Base-by-base conservation (phyloP, 805 yeast genomes). In the Tetrapisispora fleetii region DNA sequence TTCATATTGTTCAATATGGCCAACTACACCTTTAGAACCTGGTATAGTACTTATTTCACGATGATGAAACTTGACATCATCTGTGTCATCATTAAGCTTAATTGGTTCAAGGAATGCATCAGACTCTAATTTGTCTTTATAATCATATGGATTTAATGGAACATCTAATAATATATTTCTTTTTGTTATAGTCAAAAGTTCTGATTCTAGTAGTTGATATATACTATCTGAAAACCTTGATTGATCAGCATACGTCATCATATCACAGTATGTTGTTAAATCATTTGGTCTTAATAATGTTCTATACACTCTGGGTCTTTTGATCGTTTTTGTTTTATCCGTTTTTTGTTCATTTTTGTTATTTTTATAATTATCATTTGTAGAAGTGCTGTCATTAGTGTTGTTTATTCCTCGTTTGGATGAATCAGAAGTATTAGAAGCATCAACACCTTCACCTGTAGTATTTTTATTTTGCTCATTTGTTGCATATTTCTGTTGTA, bases 171-270 rank as follows among this genome's bases (percentile, higher is more conserved):
- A 83, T 30, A 91, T 64, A 51, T 87, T 84, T 52, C 98, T 75
- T 51, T 84, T 77, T 2, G 95, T 85, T 43, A 88, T 69, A 0
- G 86, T 77, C 46, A 91, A 69, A 24, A 90, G 79, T 65, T 90
- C 96, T n/a, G 91, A 74, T 67, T 93, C 98, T 77, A 91, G 79
- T 47, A 81, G 82, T 28, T 87, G 71, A 2, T 95, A 83, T 47
- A 87, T 72, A 22, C 77, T 75, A 65, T 91, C 98, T 35, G 87
- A 82, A 63, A 88, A 85, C 49, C 85, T 70, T 7, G 84, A 77
- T 37, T 88, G 80, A 51, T 91, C 97, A 0, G 95, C 85, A 48
- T 86, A 88, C 48, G 83, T 80, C 54, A 90, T 73, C 59, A 93
- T 68, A 63, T 91, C 98, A 62, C 87, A 89, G 71, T 85, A 91